Evolutionary conservation across 768 basidiomycete species (phyloP).

Genomic region (Grammothele lineata): DNA sequence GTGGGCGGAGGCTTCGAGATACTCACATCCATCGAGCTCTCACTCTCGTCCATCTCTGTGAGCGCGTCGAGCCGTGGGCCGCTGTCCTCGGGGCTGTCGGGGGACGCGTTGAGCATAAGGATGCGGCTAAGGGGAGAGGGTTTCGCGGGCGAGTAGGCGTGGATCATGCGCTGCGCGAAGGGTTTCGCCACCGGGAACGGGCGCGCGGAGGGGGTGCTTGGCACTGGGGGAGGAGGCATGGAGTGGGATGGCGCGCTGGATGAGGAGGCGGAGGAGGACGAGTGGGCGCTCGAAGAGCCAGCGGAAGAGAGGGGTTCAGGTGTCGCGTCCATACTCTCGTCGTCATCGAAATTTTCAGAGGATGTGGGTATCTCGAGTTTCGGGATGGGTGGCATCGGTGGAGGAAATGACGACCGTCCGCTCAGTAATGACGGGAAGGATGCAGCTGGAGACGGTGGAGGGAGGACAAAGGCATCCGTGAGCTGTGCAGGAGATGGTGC

Average conservation of each 20-base stretch:
- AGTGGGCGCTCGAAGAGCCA: not conserved
- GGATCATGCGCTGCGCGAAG: constrained; percentile 61
- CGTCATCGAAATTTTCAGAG: not conserved
- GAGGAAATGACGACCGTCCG: constrained; percentile 29
- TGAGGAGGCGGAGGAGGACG: not conserved
- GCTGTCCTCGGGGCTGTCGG: constrained; percentile 15
- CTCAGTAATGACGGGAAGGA: constrained; percentile 50
- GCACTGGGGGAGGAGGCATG: constrained; percentile 1
- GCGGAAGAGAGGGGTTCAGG: not conserved
- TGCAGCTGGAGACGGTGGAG: constrained; percentile 71
- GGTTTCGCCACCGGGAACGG: constrained; percentile 73
- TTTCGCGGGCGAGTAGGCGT: constrained; percentile 78
- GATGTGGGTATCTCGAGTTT: constrained; percentile 17
- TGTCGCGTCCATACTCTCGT: constrained; percentile 6
- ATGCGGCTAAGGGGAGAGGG: constrained; percentile 81
- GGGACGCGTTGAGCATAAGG: constrained; percentile 62
- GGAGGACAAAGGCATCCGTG: constrained; percentile 70
- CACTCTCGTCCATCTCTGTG: constrained; percentile 16
- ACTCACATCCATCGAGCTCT: constrained; percentile 15
- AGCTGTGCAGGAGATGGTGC: constrained; percentile 43
- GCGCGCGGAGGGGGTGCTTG: constrained; percentile 31
- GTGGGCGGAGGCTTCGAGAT: constrained; percentile 9
- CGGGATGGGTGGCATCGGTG: constrained; percentile 20
- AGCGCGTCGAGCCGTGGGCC: constrained; percentile 18
- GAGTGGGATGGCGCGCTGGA: not conserved